Conservation (phyloP, 2,329 filamentous ascomycete genomes). For the Domatiomyces globalis region DNA sequence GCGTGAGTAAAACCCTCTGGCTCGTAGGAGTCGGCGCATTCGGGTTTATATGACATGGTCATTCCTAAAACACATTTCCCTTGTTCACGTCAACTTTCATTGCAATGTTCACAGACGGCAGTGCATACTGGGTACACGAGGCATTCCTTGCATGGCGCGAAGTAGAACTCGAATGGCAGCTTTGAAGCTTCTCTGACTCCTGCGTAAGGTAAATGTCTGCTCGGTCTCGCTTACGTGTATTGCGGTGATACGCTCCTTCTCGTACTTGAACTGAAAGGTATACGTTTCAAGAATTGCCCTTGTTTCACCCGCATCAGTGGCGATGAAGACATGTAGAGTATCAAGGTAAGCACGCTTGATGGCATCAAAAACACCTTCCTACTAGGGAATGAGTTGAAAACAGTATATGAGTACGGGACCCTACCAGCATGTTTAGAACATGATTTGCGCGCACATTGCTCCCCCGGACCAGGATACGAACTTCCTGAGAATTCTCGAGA, state of each 20-base stretch:
- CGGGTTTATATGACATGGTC: conserved; percentile 32
- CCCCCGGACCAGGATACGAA: conserved; percentile 29
- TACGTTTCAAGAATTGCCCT: conserved; percentile 35
- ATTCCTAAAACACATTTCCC: conserved; percentile 24
- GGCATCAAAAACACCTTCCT: conserved; percentile 39
- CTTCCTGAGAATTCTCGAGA: conserved; percentile 17
- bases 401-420: conserved; percentile 3
- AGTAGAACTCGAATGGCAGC: conserved; percentile 30
- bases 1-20: conserved; percentile 18
- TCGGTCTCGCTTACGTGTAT: conserved; percentile 21
- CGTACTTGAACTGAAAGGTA: conserved; percentile 36
- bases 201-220: conserved; percentile 20
- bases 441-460: conserved; percentile 29
- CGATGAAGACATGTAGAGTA: conserved; percentile 34
- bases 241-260: conserved; percentile 21
- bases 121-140: conserved; percentile 30
- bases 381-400: conserved; percentile 16
- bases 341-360: conserved; percentile 30
- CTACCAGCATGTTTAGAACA: conserved; percentile 36
- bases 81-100: conserved; percentile 19
- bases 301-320: conserved; percentile 25
- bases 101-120: background rate
- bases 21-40: conserved; percentile 27
- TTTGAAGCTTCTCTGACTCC: conserved; percentile 30
- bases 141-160: conserved; percentile 25